A percentile compares a stretch with the other conserved stretches of the same genome.
phyloP scores from a whole-genome alignment of 129 eudicot genomes.

The Lactuca saligna region DNA sequence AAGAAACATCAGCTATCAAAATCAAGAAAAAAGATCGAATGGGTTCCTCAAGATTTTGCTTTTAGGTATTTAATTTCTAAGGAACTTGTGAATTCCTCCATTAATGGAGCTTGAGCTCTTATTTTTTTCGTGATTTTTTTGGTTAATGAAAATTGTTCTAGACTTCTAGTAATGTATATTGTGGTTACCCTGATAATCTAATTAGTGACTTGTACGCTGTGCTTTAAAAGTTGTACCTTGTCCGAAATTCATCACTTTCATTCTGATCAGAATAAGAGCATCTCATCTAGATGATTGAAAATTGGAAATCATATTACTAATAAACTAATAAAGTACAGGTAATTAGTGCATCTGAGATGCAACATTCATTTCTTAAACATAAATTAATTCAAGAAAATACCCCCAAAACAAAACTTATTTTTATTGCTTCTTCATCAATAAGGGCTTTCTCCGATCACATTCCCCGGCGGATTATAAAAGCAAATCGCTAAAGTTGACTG shows the following conservation, averaged over 20 bases:
- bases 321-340: constrained; percentile 10
- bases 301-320: not conserved
- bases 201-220: constrained; percentile 1
- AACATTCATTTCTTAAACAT: constrained; percentile 15
- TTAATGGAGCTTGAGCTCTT: constrained; percentile 7
- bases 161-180: not conserved
- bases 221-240: constrained; percentile 13
- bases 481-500: constrained; percentile 63
- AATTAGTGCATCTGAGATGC: constrained; percentile 25
- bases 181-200: not conserved
- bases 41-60: constrained; percentile 73
- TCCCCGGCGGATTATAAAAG: constrained; percentile 89
- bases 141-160: not conserved
- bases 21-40: constrained; percentile 62
- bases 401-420: constrained; percentile 16
- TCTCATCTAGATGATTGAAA: not conserved
- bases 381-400: not conserved
- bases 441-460: constrained; percentile 80
- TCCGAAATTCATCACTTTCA: not conserved
- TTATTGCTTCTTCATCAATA: constrained; percentile 34
- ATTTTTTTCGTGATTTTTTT: not conserved
- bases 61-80: constrained; percentile 81
- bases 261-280: not conserved
- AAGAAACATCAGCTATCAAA: constrained; percentile 62
- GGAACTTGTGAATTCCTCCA: constrained; percentile 54